Percentiles rank a stretch among this genome's conserved stretches.
Evolutionary conservation across 2,329 filamentous ascomycete genomes (phyloP).

Genomic region (Lecanoromycetidae sp.): DNA sequence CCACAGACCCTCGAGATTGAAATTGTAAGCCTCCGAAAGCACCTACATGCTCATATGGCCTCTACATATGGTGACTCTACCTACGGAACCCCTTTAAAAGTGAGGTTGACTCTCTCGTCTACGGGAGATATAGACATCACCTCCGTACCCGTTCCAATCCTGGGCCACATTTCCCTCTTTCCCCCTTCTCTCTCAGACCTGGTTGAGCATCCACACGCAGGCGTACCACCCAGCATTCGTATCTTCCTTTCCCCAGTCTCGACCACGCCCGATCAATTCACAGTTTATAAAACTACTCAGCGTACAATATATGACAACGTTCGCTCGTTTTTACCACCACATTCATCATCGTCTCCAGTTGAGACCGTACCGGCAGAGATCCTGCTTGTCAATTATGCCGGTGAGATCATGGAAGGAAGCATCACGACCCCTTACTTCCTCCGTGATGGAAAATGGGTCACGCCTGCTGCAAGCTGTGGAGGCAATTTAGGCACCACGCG

Average conservation of each 20-base stretch:
- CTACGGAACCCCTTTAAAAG: background rate
- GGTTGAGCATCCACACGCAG: conserved; percentile 1
- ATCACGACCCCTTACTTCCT: conserved; percentile 74
- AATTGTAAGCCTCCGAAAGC: conserved; percentile 10
- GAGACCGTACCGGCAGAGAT: conserved; percentile 52
- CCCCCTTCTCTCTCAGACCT: conserved; percentile 8
- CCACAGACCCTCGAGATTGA: conserved; percentile 22
- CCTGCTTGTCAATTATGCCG: conserved; percentile 54
- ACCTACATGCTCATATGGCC: background rate
- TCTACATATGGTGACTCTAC: background rate
- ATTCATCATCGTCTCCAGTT: conserved; percentile 23
- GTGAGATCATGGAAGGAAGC: conserved; percentile 72
- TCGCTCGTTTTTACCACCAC: conserved; percentile 37
- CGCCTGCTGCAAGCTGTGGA: conserved; percentile 63
- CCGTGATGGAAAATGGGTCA: conserved; percentile 62
- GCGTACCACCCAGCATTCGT: conserved; percentile 33
- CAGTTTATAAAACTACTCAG: conserved; percentile 73
- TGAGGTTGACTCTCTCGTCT: conserved; percentile 13
- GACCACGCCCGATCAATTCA: conserved; percentile 51
- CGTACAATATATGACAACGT: conserved; percentile 61
- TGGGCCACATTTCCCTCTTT: conserved; percentile 12
- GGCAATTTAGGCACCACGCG: conserved; percentile 75
- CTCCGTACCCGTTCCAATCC: conserved; percentile 7
- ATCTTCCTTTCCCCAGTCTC: conserved; percentile 41
- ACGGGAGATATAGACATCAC: conserved; percentile 13